Percentiles rank a stretch among this genome's conserved stretches.
These are phyloP conservation scores for Aspergillus diversus DNA, from an alignment of 495 filamentous ascomycete genomes.

Conservation along the genomic window DNA sequence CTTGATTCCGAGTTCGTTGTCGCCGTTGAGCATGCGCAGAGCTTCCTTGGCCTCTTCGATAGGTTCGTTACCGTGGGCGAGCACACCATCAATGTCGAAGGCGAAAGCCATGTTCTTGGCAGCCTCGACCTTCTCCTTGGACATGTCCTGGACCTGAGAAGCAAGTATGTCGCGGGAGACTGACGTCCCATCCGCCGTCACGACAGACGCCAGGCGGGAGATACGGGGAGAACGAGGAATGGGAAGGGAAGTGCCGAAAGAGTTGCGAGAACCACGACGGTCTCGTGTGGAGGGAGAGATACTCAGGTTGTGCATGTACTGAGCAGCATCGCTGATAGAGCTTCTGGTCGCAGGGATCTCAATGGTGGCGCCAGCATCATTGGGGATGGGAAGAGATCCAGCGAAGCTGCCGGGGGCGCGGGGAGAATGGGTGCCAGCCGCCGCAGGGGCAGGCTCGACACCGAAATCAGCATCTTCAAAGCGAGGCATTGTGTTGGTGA, in stretches of 20 bases:
- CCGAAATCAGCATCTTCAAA: slow-evolving; percentile 63
- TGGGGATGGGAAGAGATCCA: slow-evolving; percentile 52
- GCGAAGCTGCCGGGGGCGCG: slow-evolving; percentile 33
- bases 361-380: slow-evolving; percentile 56
- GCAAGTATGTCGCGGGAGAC: slow-evolving; percentile 69
- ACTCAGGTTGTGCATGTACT: slow-evolving; percentile 76
- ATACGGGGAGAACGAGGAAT: slow-evolving; percentile 74
- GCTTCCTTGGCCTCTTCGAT: slow-evolving; percentile 83
- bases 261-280: slow-evolving; percentile 73
- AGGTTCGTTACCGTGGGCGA: slow-evolving; percentile 76
- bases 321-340: slow-evolving; percentile 67
- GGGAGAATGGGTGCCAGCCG: slow-evolving; percentile 36
- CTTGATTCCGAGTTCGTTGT: slow-evolving; percentile 84
- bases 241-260: slow-evolving; percentile 75
- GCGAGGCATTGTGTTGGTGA: slow-evolving; percentile 58
- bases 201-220: slow-evolving; percentile 64
- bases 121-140: slow-evolving; percentile 65
- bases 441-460: slow-evolving; percentile 40
- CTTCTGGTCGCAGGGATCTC: slow-evolving; percentile 75
- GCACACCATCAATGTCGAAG: slow-evolving; percentile 91
- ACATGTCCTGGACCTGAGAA: slow-evolving; percentile 72
- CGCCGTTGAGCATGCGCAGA: slow-evolving; percentile 83
- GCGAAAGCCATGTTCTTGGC: slow-evolving; percentile 81
- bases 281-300: slow-evolving; percentile 67
- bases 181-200: slow-evolving; percentile 49